Base-by-base conservation (phyloP, 2,329 filamentous ascomycete species). In the Diplodia sapinea region DNA sequence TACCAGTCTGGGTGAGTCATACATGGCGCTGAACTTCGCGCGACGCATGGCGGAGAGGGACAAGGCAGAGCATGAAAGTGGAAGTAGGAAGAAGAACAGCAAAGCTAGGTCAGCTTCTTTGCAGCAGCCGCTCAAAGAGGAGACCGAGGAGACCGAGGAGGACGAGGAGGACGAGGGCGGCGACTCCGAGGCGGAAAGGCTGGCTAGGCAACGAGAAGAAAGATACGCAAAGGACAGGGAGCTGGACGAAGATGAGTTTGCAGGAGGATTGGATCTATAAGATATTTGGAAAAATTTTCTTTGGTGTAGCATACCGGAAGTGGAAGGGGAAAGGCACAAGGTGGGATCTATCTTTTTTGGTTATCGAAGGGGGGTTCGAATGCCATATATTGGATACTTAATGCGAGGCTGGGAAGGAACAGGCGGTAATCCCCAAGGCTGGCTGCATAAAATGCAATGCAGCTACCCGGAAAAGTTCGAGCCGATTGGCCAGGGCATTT, bases 11-110 rank as follows among this genome's bases (percentile, higher is more conserved):
- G 66, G 66, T 15, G 66, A 68, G 20, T 57, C 51, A 29, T 68
- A 57, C 20, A 68, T 68, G 66, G 66, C 66, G 50, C 40, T 68
- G 23, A 63, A 68, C n/a, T 68, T 68, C n/a, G 57, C 57, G 36
- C 50, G 66, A 17, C 57, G 66, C 15, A 68, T 68, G 66, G 51
- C 51, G 50, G 56, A 68, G 40, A 63, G 56, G 23, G 55, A 61
- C 9, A 63, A 54, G 33, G 50, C 55, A 4, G n/a, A 63, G 31
- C 31, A 54, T 2, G 31, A 43, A 17, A 55, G 50, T 2, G 31
- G 36, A 36, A 17, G 49, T 26, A 43, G 17, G n/a, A 56, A 36
- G 43, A 52, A 62, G 47, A 57, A 9, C 4, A 33, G 59, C 12
- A 63, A 51, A 12, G 6, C 43, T 17, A 20, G 43, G 4, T 20